These are phyloP conservation scores for Diplocarpon mali DNA, from an alignment of 2,329 filamentous ascomycete species.

Conservation along the genomic window DNA sequence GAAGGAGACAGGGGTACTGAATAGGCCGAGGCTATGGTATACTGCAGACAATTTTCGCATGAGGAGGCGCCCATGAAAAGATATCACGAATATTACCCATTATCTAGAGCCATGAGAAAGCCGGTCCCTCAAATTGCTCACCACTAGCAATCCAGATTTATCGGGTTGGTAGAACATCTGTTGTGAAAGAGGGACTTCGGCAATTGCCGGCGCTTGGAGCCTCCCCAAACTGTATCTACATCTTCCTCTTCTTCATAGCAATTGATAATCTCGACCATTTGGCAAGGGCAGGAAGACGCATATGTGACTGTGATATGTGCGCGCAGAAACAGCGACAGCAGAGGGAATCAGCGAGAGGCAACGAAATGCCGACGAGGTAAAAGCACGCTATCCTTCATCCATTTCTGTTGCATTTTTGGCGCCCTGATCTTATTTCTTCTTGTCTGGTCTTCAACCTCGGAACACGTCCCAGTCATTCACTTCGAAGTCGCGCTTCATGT, in stretches of 20 bases:
- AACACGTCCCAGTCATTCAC: constrained; percentile 11
- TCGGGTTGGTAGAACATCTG: constrained; percentile 5
- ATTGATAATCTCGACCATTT: constrained; percentile 21
- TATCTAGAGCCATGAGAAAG: too few relatives aligned
- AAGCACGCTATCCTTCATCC: constrained; percentile 11
- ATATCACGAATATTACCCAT: background rate
- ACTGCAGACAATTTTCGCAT: background rate
- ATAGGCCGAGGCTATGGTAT: background rate
- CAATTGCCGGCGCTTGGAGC: constrained; percentile 16
- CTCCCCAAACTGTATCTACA: constrained; percentile 15
- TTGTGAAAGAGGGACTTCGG: constrained; percentile 8
- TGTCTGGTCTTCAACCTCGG: constrained; percentile 5
- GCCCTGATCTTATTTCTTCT: constrained; percentile 6
- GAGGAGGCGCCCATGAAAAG: background rate
- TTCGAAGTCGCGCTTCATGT: constrained; percentile 19
- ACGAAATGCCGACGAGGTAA: constrained; percentile 16
- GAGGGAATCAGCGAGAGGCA: constrained; percentile 9
- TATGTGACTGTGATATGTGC: constrained; percentile 22
- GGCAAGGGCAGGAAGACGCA: constrained; percentile 13
- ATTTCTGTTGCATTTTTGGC: constrained; percentile 12
- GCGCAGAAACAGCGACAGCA: constrained; percentile 11
- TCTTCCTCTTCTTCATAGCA: constrained; percentile 21
- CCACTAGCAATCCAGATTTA: background rate
- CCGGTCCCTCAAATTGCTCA: too few relatives aligned
- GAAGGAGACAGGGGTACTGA: background rate